Evolutionary conservation across 352 stramenopile genomes (phyloP).

Genomic region (Phytophthora hybrid): DNA sequence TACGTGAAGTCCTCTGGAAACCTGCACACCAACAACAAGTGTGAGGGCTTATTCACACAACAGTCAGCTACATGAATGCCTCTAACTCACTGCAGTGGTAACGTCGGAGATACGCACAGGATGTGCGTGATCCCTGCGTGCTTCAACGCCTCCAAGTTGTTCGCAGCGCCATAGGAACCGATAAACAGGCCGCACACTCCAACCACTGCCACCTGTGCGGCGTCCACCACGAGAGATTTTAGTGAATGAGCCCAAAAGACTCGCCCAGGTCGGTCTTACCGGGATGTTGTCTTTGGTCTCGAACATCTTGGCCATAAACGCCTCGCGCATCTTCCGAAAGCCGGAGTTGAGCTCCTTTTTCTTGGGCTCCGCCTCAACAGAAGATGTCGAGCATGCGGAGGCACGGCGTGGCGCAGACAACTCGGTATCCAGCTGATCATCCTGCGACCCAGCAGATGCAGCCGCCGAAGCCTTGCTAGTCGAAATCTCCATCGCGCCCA

Average conservation of each 20-base stretch:
- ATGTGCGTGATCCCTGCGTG: slow-evolving; percentile 61
- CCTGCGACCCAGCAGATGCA: slow-evolving; percentile 37
- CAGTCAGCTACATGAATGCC: not conserved
- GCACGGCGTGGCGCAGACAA: slow-evolving; percentile 16
- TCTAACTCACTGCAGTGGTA: slow-evolving; percentile 51
- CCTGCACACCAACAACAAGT: slow-evolving; percentile 13
- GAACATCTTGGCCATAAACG: slow-evolving; percentile 66
- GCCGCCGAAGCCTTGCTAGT: slow-evolving; percentile 14
- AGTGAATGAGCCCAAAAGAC: not conserved
- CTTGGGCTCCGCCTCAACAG: slow-evolving; percentile 3
- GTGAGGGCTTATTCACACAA: not conserved
- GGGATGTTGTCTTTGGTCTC: slow-evolving; percentile 51
- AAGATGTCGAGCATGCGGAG: slow-evolving; percentile 12
- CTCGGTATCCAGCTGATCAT: slow-evolving; percentile 18
- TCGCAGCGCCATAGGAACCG: slow-evolving; percentile 69
- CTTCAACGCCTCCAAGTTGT: slow-evolving; percentile 56
- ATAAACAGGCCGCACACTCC: slow-evolving; percentile 61
- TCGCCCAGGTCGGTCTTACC: slow-evolving; percentile 27
- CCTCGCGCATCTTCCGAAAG: slow-evolving; percentile 71
- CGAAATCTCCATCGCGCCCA: slow-evolving; percentile 19
- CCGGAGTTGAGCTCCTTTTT: slow-evolving; percentile 23
- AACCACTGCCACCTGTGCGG: slow-evolving; percentile 35
- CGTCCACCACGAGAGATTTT: not conserved
- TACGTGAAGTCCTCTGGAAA: slow-evolving; percentile 68
- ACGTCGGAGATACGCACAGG: slow-evolving; percentile 56